Evolutionary conservation across 2,329 filamentous ascomycete genomes (phyloP).

Genomic region (Zasmidium angulare): DNA sequence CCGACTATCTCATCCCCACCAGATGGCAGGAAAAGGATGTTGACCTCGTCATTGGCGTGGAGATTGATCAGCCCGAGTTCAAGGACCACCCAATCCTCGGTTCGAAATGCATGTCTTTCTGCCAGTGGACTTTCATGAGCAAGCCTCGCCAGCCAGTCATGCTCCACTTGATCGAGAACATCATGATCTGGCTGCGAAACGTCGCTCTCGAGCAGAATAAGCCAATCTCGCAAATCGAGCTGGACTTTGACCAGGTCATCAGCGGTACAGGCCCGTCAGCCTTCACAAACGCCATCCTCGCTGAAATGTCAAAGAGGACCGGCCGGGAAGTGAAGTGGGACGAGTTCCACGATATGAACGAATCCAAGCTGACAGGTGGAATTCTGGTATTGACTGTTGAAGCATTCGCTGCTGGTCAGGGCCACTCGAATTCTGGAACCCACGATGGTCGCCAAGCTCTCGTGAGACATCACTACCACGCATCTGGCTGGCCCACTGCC

Average conservation of each 20-base stretch:
- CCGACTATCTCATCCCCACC: conserved; percentile 62
- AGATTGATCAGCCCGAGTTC: conserved; percentile 69
- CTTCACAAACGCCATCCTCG: conserved; percentile 65
- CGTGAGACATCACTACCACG: conserved; percentile 74
- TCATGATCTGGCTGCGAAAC: conserved; percentile 64
- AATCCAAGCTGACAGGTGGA: conserved; percentile 64
- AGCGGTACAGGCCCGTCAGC: conserved; percentile 71
- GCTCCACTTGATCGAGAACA: conserved; percentile 66
- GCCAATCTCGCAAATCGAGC: conserved; percentile 59
- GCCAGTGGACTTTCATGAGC: conserved; percentile 73
- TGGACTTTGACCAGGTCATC: conserved; percentile 72
- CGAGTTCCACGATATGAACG: conserved; percentile 63
- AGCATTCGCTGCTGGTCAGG: conserved; percentile 71
- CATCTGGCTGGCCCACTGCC: conserved; percentile 67
- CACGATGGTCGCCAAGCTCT: conserved; percentile 65
- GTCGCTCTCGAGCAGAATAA: conserved; percentile 61
- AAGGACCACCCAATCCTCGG: conserved; percentile 64
- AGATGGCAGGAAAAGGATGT: conserved; percentile 64
- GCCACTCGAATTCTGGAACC: conserved; percentile 70
- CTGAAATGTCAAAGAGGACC: conserved; percentile 58
- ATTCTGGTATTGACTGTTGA: conserved; percentile 69
- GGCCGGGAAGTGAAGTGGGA: conserved; percentile 59
- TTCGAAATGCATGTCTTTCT: conserved; percentile 68
- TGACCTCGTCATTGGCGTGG: conserved; percentile 68
- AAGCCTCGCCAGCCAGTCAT: conserved; percentile 68